Evolutionary conservation across 495 filamentous ascomycete species (phyloP).

Genomic region (Annulohypoxylon bovei): DNA sequence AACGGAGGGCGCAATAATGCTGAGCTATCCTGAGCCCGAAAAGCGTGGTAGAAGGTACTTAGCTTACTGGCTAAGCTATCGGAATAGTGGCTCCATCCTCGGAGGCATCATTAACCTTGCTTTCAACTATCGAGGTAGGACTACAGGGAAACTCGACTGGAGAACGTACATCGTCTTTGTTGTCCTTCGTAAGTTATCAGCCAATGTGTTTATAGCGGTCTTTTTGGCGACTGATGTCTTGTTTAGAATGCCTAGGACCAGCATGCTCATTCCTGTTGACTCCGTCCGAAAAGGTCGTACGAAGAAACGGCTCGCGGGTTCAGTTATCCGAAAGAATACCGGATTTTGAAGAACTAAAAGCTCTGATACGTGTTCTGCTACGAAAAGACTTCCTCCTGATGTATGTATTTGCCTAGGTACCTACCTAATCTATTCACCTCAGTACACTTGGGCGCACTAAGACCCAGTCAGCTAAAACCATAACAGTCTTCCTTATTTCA

Average conservation of each 20-base stretch:
- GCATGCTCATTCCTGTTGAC: conserved; percentile 14
- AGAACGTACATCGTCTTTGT: conserved; percentile 23
- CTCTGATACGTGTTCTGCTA: not conserved
- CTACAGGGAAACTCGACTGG: conserved; percentile 19
- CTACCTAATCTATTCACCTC: not conserved
- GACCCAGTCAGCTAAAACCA: not conserved
- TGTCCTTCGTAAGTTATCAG: conserved; percentile 2
- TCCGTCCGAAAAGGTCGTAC: conserved; percentile 16
- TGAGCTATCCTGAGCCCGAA: conserved; percentile 22
- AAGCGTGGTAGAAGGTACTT: conserved; percentile 21
- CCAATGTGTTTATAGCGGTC: not conserved
- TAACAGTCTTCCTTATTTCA: not conserved
- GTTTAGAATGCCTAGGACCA: not conserved
- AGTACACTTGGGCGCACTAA: not conserved
- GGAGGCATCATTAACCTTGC: conserved; percentile 22
- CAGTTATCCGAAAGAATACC: conserved; percentile 11
- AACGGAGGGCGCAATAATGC: conserved; percentile 17
- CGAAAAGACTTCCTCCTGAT: not conserved
- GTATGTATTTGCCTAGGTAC: not conserved
- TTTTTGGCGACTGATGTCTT: not conserved
- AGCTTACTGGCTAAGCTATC: conserved; percentile 21
- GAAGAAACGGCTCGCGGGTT: conserved; percentile 13
- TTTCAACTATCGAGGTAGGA: conserved; percentile 10
- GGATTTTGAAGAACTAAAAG: conserved; percentile 13
- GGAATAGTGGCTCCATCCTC: conserved; percentile 19